A percentile compares a stretch with the other conserved stretches of the same genome.
Conservation (phyloP, 2,329 filamentous ascomycete species). For the Aspergillus brasiliensis region DNA sequence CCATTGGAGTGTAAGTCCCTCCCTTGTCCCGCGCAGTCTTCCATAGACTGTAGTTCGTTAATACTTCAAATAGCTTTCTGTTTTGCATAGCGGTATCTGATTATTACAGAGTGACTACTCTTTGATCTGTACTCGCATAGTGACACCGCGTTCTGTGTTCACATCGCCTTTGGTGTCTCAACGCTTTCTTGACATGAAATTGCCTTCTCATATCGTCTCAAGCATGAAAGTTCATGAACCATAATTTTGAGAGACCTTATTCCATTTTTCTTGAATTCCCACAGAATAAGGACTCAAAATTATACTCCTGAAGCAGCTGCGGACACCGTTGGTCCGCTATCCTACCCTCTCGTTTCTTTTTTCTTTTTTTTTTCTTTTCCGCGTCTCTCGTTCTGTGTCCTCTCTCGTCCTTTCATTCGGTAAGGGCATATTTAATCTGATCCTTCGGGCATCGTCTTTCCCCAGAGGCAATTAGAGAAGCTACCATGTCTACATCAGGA, state of each 20-base stretch:
- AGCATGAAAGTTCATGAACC: slow-evolving; percentile 11
- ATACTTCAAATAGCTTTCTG: neutral
- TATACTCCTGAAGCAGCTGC: neutral
- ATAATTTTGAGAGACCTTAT: neutral
- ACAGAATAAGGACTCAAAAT: no score
- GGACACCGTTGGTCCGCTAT: neutral
- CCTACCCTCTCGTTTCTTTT: neutral
- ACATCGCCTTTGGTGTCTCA: neutral
- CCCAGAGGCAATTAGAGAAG: neutral
- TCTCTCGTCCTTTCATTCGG: neutral
- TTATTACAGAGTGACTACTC: neutral
- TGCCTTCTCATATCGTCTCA: slow-evolving; percentile 5
- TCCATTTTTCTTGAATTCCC: neutral
- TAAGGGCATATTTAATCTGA: neutral
- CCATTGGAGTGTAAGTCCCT: neutral
- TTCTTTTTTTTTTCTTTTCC: neutral
- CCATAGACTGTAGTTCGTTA: neutral
- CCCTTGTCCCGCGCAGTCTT: neutral
- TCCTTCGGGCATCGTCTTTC: neutral
- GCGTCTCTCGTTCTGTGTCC: neutral
- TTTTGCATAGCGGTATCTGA: neutral
- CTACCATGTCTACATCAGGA: slow-evolving; percentile 14
- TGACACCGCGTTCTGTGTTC: neutral
- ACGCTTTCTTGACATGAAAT: slow-evolving; percentile 10
- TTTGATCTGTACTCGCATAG: neutral